Evolutionary conservation across 129 eudicot species (phyloP).

Genomic region (Tagetes patula): DNA sequence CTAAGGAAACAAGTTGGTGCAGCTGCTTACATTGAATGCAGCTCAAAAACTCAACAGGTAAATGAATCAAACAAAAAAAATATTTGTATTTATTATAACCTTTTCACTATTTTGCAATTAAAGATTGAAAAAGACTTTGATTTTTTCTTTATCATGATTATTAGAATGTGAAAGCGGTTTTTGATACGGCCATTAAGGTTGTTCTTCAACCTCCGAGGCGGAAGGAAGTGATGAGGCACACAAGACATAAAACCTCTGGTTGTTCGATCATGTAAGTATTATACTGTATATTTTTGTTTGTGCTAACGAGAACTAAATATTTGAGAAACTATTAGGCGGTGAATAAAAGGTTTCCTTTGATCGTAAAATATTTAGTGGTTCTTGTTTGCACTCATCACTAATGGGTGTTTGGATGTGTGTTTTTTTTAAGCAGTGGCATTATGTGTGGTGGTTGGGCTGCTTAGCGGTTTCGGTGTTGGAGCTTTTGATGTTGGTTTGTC

Average conservation of each 20-base stretch:
- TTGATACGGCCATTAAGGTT: constrained; percentile 94
- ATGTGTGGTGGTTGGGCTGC: constrained; percentile 40
- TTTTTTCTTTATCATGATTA: neutral
- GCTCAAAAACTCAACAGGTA: constrained; percentile 84
- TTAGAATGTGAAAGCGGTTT: constrained; percentile 96
- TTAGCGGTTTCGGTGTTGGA: neutral
- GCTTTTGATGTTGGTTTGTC: constrained; percentile 25
- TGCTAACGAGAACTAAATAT: neutral
- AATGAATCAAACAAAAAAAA: neutral
- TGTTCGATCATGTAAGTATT: constrained; percentile 85
- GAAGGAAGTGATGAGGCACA: constrained; percentile 57
- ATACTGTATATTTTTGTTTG: neutral
- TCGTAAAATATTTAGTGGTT: too few species aligned
- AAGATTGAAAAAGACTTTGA: neutral
- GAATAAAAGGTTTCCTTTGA: too few species aligned
- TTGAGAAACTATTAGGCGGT: too few species aligned
- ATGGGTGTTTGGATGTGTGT: constrained; percentile 4
- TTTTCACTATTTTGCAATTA: neutral
- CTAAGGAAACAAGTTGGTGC: constrained; percentile 80
- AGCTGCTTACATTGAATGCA: constrained; percentile 77
- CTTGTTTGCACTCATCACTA: neutral
- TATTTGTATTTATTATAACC: neutral
- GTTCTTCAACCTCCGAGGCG: constrained; percentile 99
- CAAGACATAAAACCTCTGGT: constrained; percentile 60
- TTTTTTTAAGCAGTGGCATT: constrained; percentile 28